A percentile compares a stretch with the other conserved stretches of the same genome.
phyloP scores from a whole-genome alignment of 1,284 basidiomycete species.

The Marasmius sp. region DNA sequence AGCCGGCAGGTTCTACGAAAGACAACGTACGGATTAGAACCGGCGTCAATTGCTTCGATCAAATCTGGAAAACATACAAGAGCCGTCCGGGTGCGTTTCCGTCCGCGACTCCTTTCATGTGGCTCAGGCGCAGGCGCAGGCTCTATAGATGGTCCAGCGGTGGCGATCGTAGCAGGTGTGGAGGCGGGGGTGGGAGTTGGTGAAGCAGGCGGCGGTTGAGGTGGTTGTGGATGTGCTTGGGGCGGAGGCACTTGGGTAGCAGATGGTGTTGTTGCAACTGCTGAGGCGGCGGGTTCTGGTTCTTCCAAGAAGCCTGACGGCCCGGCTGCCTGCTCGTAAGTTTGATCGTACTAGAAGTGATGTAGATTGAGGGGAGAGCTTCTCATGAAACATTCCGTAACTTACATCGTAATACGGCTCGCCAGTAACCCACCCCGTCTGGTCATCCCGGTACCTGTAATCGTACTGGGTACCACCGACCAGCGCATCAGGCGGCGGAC shows the following conservation, averaged over 20 bases:
- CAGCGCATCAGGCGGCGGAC: constrained; percentile 39
- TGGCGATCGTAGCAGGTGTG: constrained; percentile 1
- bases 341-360: constrained; percentile 32
- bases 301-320: constrained; percentile 46
- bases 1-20: constrained; percentile 39
- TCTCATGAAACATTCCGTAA: background rate
- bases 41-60: background rate
- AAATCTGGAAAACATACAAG: constrained; percentile 30
- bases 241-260: constrained; percentile 26
- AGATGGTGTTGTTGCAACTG: constrained; percentile 21
- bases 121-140: constrained; percentile 20
- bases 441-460: constrained; percentile 62
- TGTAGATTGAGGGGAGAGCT: background rate
- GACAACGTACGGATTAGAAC: background rate
- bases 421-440: constrained; percentile 45
- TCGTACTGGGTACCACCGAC: constrained; percentile 43
- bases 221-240: background rate
- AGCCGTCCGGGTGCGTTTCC: constrained; percentile 60
- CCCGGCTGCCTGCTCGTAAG: constrained; percentile 30
- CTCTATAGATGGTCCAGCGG: constrained; percentile 27
- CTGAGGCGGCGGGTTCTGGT: constrained; percentile 15
- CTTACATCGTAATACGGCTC: constrained; percentile 56
- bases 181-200: constrained; percentile 20
- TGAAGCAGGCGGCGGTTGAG: constrained; percentile 29
- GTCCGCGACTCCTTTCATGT: constrained; percentile 45